Evolutionary conservation across 768 basidiomycete species (phyloP).

Genomic region (Hypsizygus marmoreus): DNA sequence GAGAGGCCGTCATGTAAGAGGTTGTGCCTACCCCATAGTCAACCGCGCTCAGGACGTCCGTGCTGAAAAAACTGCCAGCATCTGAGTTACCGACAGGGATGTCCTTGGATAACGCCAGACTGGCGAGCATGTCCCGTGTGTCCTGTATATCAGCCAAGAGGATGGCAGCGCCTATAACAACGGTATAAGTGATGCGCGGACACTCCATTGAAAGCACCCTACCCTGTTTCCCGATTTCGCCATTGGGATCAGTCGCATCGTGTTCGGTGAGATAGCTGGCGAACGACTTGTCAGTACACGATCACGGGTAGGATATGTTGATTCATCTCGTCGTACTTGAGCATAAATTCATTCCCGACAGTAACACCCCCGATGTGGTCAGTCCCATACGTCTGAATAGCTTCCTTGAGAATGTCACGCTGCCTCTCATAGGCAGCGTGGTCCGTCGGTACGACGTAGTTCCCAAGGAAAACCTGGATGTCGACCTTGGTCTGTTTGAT

Average conservation of each 20-base stretch:
- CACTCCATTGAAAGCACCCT: background rate
- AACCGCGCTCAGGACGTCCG: constrained; percentile 53
- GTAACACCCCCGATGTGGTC: constrained; percentile 78
- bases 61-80: constrained; percentile 85
- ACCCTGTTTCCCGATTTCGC: constrained; percentile 51
- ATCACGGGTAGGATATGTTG: background rate
- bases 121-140: constrained; percentile 54
- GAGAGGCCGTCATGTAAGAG: constrained; percentile 1
- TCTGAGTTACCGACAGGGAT: constrained; percentile 82
- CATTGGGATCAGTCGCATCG: constrained; percentile 56
- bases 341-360: constrained; percentile 91
- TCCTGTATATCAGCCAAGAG: constrained; percentile 68
- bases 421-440: constrained; percentile 71
- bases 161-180: constrained; percentile 50
- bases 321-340: constrained; percentile 63
- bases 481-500: constrained; percentile 88
- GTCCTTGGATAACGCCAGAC: constrained; percentile 58
- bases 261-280: constrained; percentile 60
- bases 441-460: constrained; percentile 63
- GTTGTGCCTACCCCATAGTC: constrained; percentile 65
- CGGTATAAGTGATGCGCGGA: constrained; percentile 1
- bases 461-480: constrained; percentile 77
- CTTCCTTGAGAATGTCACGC: constrained; percentile 60
- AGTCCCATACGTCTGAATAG: constrained; percentile 75
- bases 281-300: background rate